Evolutionary conservation across 2,329 filamentous ascomycete species (phyloP).

Genomic region (Simplicillium aogashimaense): DNA sequence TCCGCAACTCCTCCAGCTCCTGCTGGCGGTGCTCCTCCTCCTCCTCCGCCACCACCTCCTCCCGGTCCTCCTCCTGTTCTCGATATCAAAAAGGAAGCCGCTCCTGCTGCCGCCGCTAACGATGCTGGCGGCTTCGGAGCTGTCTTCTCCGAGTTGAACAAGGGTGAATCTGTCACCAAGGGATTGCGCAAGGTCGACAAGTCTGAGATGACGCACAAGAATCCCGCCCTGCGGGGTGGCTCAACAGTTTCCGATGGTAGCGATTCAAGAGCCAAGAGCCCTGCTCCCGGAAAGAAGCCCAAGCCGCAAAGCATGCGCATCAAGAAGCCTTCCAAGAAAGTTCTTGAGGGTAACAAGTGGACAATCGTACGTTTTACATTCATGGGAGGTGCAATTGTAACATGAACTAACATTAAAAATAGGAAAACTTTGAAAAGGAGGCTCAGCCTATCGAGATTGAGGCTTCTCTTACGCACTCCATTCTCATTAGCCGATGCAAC

Average conservation of each 20-base stretch:
- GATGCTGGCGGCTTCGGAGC: constrained; percentile 61
- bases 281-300: constrained; percentile 77
- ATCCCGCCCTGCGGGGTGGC: constrained; percentile 69
- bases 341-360: constrained; percentile 88
- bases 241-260: constrained; percentile 57
- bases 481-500: constrained; percentile 86
- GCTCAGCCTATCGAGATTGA: constrained; percentile 67
- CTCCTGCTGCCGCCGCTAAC: constrained; percentile 21
- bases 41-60: constrained; percentile 59
- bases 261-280: constrained; percentile 62
- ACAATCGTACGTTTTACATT: constrained; percentile 50
- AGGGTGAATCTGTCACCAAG: constrained; percentile 78
- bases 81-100: constrained; percentile 39
- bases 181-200: constrained; percentile 88
- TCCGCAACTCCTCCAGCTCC: constrained; percentile 38
- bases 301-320: constrained; percentile 78
- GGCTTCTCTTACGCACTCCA: constrained; percentile 73
- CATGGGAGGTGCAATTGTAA: constrained; percentile 3
- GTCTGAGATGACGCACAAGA: constrained; percentile 98
- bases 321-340: constrained; percentile 72
- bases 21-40: constrained; percentile 39
- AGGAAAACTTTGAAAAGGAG: constrained; percentile 87
- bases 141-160: constrained; percentile 87
- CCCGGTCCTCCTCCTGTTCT: constrained; percentile 60
- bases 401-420: background rate